Conservation (phyloP, 306 rosid genomes). For the Mucuna pruriens region DNA sequence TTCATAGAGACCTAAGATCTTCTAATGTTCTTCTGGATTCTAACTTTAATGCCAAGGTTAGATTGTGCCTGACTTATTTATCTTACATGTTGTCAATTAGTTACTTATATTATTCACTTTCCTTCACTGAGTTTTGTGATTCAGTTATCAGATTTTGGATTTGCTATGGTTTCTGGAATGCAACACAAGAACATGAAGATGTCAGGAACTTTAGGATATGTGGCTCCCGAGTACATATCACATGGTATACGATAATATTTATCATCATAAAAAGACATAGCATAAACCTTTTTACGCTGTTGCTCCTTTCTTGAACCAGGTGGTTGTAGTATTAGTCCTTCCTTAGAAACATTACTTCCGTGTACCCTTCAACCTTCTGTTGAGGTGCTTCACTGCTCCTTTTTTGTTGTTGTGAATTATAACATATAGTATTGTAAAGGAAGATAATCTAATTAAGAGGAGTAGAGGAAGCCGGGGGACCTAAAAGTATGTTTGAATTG, state of each 20-base stretch:
- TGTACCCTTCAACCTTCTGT: conserved; percentile 11
- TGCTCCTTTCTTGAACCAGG: conserved; percentile 25
- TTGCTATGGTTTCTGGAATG: conserved; percentile 65
- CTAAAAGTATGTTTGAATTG: not conserved
- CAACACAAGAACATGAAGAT: conserved; percentile 71
- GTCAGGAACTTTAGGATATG: conserved; percentile 75
- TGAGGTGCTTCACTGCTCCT: conserved; percentile 6
- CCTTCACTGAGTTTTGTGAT: conserved; percentile 48
- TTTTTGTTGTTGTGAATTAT: not conserved
- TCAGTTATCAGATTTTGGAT: conserved; percentile 90
- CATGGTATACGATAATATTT: conserved; percentile 62
- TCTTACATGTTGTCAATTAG: not conserved
- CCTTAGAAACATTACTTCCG: conserved; percentile 14
- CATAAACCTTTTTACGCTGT: conserved; percentile 8
- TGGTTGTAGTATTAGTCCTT: conserved; percentile 27
- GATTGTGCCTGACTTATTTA: conserved; percentile 21
- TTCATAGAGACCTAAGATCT: conserved; percentile 79
- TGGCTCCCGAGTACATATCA: conserved; percentile 84
- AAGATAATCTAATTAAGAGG: not conserved
- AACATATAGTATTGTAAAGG: not conserved
- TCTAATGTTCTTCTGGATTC: conserved; percentile 90
- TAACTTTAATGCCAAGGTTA: conserved; percentile 82
- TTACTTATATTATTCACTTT: conserved; percentile 6
- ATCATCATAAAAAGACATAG: not conserved
- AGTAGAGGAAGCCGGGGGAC: not conserved